These are phyloP conservation scores for Acmispon strigosus DNA, from an alignment of 306 rosid genomes.

Conservation along the genomic window DNA sequence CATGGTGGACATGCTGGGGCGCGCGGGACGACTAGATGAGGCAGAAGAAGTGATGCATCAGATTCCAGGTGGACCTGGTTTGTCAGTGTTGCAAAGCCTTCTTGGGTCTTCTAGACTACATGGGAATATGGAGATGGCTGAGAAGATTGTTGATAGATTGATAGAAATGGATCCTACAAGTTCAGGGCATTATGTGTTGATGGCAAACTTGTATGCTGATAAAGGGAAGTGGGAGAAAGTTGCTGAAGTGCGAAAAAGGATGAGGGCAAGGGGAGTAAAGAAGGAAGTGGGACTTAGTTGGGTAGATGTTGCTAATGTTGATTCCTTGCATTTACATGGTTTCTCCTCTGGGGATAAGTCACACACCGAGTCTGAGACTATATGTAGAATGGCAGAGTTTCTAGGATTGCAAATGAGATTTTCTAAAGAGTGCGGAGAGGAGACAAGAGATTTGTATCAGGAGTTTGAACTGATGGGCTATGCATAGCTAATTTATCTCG, in stretches of 20 bases:
- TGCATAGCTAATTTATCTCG: not conserved
- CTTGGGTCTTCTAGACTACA: constrained; percentile 72
- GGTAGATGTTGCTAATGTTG: constrained; percentile 56
- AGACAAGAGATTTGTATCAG: constrained; percentile 9
- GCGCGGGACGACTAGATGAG: constrained; percentile 59
- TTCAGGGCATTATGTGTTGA: constrained; percentile 63
- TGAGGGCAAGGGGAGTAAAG: constrained; percentile 71
- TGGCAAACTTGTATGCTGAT: constrained; percentile 76
- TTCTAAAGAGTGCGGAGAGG: constrained; percentile 28
- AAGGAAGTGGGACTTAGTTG: constrained; percentile 80
- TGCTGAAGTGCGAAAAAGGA: constrained; percentile 55
- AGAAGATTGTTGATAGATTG: constrained; percentile 39
- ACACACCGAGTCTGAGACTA: constrained; percentile 53
- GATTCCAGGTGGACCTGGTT: constrained; percentile 63
- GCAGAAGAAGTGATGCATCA: constrained; percentile 49
- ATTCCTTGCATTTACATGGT: constrained; percentile 55
- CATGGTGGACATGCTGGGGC: constrained; percentile 82
- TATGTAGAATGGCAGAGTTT: constrained; percentile 52
- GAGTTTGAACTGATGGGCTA: not conserved
- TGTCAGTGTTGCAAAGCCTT: constrained; percentile 67
- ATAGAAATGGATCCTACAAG: constrained; percentile 60
- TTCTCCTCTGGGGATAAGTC: constrained; percentile 77
- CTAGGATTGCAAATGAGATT: constrained; percentile 58
- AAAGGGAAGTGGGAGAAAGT: constrained; percentile 85
- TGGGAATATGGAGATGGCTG: constrained; percentile 71